Base-by-base conservation (phyloP, 2,329 filamentous ascomycete genomes). In the Neopestalotiopsis sp. region DNA sequence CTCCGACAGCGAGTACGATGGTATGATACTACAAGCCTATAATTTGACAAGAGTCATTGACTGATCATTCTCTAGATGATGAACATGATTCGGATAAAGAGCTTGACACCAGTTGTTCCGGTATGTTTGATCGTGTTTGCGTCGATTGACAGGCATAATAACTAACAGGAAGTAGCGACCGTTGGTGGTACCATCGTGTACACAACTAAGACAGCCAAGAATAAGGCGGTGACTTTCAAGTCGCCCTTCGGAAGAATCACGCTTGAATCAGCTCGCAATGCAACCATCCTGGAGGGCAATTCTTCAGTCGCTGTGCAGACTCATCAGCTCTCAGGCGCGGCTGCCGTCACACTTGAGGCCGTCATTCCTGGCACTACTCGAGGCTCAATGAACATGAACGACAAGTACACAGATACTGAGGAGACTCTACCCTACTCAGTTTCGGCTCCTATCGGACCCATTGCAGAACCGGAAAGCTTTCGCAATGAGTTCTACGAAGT, bases 401-500 rank as follows among this genome's bases (percentile, higher is more conserved):
- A 52, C 0, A 7, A 52, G 4, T 17, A 52, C 17, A n/a, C n/a
- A 38, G n/a, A 9, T 1, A 3, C 9, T 17, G 17, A 24, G 9
- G 4, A 24, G n/a, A 20, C 2, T 14, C n/a, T 3, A 9, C 45
- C 2, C 6, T 1, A 7, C 45, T 52, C 45, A 10, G 45, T 52
- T 10, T n/a, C 45, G 9, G 45, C 32, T 17, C 59, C 49, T 2
- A 58, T 40, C 12, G 64, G 56, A 12, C 64, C 64, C 4, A 38
- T 38, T 0, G 17, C 28, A 13, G 2, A 60, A 9, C 63, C 40
- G 30, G 75, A 77, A 63, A 32, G 17, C 0, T 77, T 74, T 52
- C 65, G 75, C 28, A 86, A 86, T 69, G 74, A 77, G 0, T 79
- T 73, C 68, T 81, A 88, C 52, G 72, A 78, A 12, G 73, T 88